Evolutionary conservation across 331 rosid genomes (phyloP), one percentile per base, ranked within the genome.

Genomic region (Acacia pycnantha): DNA sequence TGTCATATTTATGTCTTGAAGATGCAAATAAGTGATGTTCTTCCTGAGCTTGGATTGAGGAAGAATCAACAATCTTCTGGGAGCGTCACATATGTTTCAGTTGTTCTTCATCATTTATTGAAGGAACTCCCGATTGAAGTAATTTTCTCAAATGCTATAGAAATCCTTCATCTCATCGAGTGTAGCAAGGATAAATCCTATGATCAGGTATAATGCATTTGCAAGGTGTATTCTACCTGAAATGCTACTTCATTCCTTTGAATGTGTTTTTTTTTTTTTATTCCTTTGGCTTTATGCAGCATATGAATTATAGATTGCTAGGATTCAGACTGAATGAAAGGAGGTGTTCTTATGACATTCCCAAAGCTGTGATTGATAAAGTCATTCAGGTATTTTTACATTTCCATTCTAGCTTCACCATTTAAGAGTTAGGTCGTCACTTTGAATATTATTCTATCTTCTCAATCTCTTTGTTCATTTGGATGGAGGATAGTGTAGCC

Each of bases 281-380:
- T 74, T 61, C 24, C 74, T 73, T 84, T 82, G 79, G 82, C 88
- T 70, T 82, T 78, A 56, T 79, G 70, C 90, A 93, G 99, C 87
- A 89, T 85, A 82, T 90, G 90, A 95, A 92, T 90, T 95, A 90
- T 92, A 92, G 97, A 81, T 88, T 95, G 86, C 93, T 93, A 67
- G 99, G 99, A 62, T 87, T 95, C 86, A 93, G 97, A 94, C 89
- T 95, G 56, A 84, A 90, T 79, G 99, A 93, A 81, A 81, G 77
- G 81, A 88, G 80, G 80, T 87, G 85, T 71, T 83, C 85, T 18
- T 80, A 66, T 74, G 91, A 85, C 61, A 73, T 84, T 76, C 80
- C 83, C 80, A 85, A 58, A 82, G 84, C 78, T 66, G 97, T 92
- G 84, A 77, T 90, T 46, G 93, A 93, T 77, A 86, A 86, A 83